phyloP scores from a whole-genome alignment of 2,329 filamentous ascomycete genomes.

The Monosporascus ibericus region DNA sequence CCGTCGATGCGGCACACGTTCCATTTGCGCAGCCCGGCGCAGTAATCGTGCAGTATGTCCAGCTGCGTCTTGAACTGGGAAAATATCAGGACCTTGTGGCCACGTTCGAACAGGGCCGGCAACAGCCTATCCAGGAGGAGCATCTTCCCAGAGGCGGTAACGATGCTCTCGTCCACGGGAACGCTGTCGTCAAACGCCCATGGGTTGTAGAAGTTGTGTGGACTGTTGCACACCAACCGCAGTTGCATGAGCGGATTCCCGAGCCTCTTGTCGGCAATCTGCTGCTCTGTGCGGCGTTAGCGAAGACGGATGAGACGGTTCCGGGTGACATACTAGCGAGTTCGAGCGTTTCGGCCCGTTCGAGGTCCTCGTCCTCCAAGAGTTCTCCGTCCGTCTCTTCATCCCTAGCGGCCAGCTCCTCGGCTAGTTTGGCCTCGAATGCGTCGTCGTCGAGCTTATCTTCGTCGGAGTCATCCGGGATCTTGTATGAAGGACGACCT shows the following conservation, averaged over 20 bases:
- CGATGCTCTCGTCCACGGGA: conserved; percentile 69
- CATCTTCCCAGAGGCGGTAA: conserved; percentile 93
- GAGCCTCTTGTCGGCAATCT: conserved; percentile 85
- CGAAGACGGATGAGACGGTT: background rate
- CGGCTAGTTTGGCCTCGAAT: conserved; percentile 73
- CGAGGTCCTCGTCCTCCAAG: conserved; percentile 52
- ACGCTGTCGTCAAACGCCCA: conserved; percentile 59
- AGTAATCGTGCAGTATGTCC: conserved; percentile 86
- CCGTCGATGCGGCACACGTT: conserved; percentile 87
- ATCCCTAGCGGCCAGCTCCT: conserved; percentile 45
- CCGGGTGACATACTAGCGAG: conserved; percentile 59
- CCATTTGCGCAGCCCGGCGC: conserved; percentile 70
- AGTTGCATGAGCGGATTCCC: conserved; percentile 92
- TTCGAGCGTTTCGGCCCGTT: conserved; percentile 62
- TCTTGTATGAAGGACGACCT: conserved; percentile 40
- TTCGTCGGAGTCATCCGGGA: conserved; percentile 54
- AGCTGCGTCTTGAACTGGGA: conserved; percentile 94
- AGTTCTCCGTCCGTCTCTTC: conserved; percentile 27
- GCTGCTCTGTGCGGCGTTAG: conserved; percentile 54
- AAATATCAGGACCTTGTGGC: conserved; percentile 92
- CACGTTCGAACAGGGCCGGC: conserved; percentile 62
- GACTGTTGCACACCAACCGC: conserved; percentile 84
- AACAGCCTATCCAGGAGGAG: conserved; percentile 83
- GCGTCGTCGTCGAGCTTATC: conserved; percentile 70
- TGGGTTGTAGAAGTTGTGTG: conserved; percentile 95